Evolutionary conservation across 306 rosid species (phyloP).

Genomic region (Ormosia emarginata): DNA sequence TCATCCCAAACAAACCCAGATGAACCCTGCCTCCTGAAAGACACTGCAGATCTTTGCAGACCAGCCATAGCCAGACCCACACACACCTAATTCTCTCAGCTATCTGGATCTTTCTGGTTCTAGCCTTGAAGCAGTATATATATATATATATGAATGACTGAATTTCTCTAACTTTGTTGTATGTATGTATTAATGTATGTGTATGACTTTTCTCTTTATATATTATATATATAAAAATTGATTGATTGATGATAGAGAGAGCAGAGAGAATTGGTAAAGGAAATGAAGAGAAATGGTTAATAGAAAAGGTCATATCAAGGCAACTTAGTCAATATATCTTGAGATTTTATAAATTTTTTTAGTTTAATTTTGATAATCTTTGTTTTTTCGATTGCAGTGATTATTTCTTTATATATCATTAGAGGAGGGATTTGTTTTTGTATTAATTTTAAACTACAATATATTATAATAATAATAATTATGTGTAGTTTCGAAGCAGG

Average conservation of each 20-base stretch:
- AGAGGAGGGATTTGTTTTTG: background rate
- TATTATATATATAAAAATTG: background rate
- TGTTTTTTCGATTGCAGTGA: background rate
- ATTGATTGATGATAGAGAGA: background rate
- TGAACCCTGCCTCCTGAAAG: slow-evolving; percentile 87
- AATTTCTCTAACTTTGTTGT: background rate
- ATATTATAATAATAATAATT: background rate
- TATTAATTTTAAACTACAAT: background rate
- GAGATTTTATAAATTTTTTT: background rate
- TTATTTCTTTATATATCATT: background rate
- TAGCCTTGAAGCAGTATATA: background rate
- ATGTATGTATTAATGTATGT: background rate
- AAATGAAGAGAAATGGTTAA: background rate
- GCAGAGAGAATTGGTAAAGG: background rate
- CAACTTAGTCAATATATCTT: slow-evolving; percentile 12
- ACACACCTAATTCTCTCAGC: too few relatives aligned
- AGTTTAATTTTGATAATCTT: too few relatives aligned
- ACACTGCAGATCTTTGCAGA: slow-evolving; percentile 72
- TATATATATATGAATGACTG: background rate
- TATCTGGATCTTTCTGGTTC: slow-evolving; percentile 11
- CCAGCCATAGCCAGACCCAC: slow-evolving; percentile 49
- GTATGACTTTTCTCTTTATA: background rate
- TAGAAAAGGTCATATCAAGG: background rate
- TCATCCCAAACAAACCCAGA: slow-evolving; percentile 89
- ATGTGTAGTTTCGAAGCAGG: too few relatives aligned